phyloP scores from a whole-genome alignment of 768 basidiomycete genomes.

The Fibroporia radiculosa region DNA sequence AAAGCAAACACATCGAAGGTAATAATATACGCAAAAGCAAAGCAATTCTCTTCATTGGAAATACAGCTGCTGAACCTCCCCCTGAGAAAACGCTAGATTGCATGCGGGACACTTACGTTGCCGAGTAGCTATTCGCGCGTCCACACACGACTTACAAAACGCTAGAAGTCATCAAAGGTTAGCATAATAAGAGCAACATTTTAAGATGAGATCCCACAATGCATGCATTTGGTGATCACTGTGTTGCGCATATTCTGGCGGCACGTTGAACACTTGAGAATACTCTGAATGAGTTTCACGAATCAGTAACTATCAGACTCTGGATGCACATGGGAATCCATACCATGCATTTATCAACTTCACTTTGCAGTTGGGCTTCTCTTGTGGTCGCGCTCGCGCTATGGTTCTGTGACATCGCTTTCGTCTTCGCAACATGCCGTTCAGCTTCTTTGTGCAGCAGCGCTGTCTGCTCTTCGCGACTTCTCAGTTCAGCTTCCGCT shows the following conservation, averaged over 20 bases:
- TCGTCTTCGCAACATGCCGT: conserved; percentile 37
- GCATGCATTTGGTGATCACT: conserved; percentile 84
- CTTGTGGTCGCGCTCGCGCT: conserved; percentile 21
- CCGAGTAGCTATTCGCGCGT: conserved; percentile 79
- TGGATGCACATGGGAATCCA: conserved; percentile 9
- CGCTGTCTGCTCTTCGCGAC: conserved; percentile 40
- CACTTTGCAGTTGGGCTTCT: conserved; percentile 34
- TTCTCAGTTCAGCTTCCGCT: conserved; percentile 30
- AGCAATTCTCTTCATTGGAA: conserved; percentile 36
- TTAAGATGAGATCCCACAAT: conserved; percentile 50
- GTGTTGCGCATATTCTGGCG: conserved; percentile 68
- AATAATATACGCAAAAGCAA: conserved; percentile 2
- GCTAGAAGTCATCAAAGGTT: conserved; percentile 34
- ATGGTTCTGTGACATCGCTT: conserved; percentile 18
- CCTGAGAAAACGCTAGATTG: conserved; percentile 69
- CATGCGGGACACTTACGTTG: conserved; percentile 95
- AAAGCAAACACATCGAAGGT: too few species aligned
- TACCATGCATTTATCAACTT: conserved; percentile 57
- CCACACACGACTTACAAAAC: conserved; percentile 80
- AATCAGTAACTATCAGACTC: neutral
- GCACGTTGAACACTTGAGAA: conserved; percentile 89
- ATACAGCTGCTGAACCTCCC: conserved; percentile 67
- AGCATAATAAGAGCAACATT: neutral
- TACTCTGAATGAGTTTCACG: conserved; percentile 37
- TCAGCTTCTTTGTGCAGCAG: conserved; percentile 46